phyloP scores from a whole-genome alignment of 2,329 filamentous ascomycete genomes.

The Alternaria rosae region DNA sequence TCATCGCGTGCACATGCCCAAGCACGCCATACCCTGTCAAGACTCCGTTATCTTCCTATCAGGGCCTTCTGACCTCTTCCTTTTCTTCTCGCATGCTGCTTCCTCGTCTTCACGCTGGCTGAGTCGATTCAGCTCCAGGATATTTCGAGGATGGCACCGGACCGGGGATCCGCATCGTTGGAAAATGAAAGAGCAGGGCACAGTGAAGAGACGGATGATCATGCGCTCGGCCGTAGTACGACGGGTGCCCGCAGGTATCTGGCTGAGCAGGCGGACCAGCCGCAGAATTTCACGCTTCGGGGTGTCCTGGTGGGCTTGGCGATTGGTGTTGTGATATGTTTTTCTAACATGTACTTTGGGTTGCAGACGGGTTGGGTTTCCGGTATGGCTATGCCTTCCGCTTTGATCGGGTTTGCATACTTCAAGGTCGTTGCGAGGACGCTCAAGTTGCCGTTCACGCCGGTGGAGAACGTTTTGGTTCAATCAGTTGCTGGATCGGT shows the following conservation, averaged over 20 bases:
- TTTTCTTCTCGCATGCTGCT: neutral
- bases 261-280: constrained; percentile 48
- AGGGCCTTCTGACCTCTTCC: constrained; percentile 3
- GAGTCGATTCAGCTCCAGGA: constrained; percentile 29
- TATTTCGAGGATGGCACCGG: constrained; percentile 43
- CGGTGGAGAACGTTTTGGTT: constrained; percentile 94
- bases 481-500: constrained; percentile 96
- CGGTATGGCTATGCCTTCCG: constrained; percentile 96
- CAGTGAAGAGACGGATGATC: constrained; percentile 24
- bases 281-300: constrained; percentile 82
- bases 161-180: constrained; percentile 38
- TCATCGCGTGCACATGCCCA: constrained; percentile 26
- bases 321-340: constrained; percentile 91
- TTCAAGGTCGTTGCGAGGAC: constrained; percentile 81
- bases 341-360: constrained; percentile 99
- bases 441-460: constrained; percentile 82
- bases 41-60: constrained; percentile 11
- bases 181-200: constrained; percentile 32
- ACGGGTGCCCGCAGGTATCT: constrained; percentile 33
- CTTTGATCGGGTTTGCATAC: constrained; percentile 91
- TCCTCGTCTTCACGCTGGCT: constrained; percentile 23
- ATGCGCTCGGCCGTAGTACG: constrained; percentile 22
- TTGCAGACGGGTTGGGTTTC: constrained; percentile 85
- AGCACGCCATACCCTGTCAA: constrained; percentile 29
- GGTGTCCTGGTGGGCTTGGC: constrained; percentile 79